Base-by-base conservation (phyloP, 257 asterid species). In the Echites panduratus region DNA sequence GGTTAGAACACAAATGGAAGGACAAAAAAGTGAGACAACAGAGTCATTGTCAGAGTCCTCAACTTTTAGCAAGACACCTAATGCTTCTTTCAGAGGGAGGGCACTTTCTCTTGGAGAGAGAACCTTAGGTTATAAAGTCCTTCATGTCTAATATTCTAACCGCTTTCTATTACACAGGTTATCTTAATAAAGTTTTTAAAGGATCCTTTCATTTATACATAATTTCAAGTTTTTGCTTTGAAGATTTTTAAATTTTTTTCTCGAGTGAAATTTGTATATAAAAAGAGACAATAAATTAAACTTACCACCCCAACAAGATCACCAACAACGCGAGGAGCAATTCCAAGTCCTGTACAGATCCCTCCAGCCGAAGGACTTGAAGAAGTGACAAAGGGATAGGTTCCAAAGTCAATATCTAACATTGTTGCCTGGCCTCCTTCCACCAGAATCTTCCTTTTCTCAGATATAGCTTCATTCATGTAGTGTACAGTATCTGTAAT, bases 381-480 rank as follows among this genome's bases (percentile, higher is more conserved):
- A 26, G 98, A 92, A 43, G 99, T 92, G 20, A 95, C 98, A 54
- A 90, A 95, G 38, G 99, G 98, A 71, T 95, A 95, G 35, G 99
- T 95, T 45, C 99, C 99, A 78, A 95, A 92, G 79, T 92, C 99
- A 17, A 95, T 79, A 79, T 95, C 98, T 16, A 95, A 82, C 99
- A 95, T 92, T 48, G 99, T 95, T 56, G 97, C 99, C 81, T 95
- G 99, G 80, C 99, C 97, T 54, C 99, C 99, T 87, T 95, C 98
- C 9, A 95, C 98, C 87, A 95, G 78, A 77, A 95, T 79, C 86
- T 82, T 95, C 76, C 84, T 79, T 45, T 89, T 82, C 82, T 78
- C 87, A 69, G 85, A 73, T 66, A 95, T 81, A 50, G 98, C 87
- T 73, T 92, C 93, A 69, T 90, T 87, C 88, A 95, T 80, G 86